Percentiles rank a stretch among this genome's conserved stretches.
Conservation (phyloP, 208 protist species). For the Crithidia expoeki region DNA sequence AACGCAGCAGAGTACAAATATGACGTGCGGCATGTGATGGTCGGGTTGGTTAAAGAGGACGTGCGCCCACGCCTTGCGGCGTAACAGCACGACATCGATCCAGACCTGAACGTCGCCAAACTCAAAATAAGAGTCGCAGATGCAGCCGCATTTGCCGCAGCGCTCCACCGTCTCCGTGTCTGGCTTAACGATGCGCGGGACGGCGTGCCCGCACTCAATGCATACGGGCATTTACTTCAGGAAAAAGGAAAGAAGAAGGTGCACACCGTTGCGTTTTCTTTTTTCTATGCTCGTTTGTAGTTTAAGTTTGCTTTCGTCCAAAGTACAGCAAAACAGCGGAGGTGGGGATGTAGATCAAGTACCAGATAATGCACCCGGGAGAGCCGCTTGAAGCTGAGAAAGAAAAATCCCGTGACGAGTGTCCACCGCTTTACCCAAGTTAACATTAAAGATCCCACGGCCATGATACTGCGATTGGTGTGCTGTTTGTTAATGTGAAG, state of each 20-base stretch:
- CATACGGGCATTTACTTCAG: slow-evolving; percentile 64
- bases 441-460: too few relatives aligned
- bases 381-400: too few relatives aligned
- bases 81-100: slow-evolving; percentile 77
- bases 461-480: too few relatives aligned
- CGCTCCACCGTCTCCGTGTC: slow-evolving; percentile 77
- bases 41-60: slow-evolving; percentile 68
- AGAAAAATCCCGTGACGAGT: too few relatives aligned
- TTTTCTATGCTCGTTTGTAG: neutral
- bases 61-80: slow-evolving; percentile 74
- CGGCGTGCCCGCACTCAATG: slow-evolving; percentile 65
- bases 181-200: slow-evolving; percentile 64
- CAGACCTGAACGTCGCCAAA: slow-evolving; percentile 74
- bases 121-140: slow-evolving; percentile 80
- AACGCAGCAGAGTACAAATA: slow-evolving; percentile 54
- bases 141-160: slow-evolving; percentile 59
- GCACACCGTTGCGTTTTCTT: neutral
- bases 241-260: neutral
- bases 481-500: too few relatives aligned
- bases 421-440: too few relatives aligned
- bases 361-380: too few relatives aligned
- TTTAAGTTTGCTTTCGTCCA: too few relatives aligned
- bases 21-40: slow-evolving; percentile 14
- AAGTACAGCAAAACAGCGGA: too few relatives aligned
- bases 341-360: too few relatives aligned